These are phyloP conservation scores for Dichotomocladium elegans DNA, from an alignment of 371 early-diverging fungal species.

Conservation along the genomic window DNA sequence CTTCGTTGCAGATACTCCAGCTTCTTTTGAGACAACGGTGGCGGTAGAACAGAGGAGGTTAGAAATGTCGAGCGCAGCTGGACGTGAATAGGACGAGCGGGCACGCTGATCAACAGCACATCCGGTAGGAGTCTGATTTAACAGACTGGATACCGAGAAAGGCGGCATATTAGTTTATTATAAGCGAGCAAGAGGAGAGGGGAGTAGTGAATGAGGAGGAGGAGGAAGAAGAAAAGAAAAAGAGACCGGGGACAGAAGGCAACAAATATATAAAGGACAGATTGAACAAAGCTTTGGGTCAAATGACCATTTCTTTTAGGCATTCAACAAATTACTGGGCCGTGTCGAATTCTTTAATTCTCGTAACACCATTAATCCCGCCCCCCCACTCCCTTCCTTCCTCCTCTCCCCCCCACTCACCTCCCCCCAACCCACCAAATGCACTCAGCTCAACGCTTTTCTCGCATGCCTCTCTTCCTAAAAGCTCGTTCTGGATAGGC, in stretches of 20 bases:
- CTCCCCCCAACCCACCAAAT: too few relatives aligned
- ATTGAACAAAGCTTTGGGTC: not conserved
- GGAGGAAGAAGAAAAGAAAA: not conserved
- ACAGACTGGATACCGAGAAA: conserved; percentile 3
- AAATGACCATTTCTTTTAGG: not conserved
- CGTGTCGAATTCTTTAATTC: not conserved
- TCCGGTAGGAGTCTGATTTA: not conserved
- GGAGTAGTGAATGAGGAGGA: not conserved
- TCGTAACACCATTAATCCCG: not conserved
- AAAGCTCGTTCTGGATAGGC: too few relatives aligned
- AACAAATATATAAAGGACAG: not conserved
- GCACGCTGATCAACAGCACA: not conserved
- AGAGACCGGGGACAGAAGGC: not conserved
- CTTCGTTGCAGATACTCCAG: too few relatives aligned
- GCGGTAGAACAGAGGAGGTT: conserved; percentile 23
- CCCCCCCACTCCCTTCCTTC: too few relatives aligned
- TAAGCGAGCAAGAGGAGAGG: not conserved
- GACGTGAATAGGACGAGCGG: conserved; percentile 13
- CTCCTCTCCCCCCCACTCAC: too few relatives aligned
- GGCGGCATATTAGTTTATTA: conserved; percentile 1
- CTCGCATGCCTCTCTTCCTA: too few relatives aligned
- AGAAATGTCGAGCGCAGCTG: conserved; percentile 38
- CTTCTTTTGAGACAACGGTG: too few relatives aligned
- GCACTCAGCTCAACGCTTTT: too few relatives aligned
- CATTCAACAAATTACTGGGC: not conserved